phyloP scores from a whole-genome alignment of 306 rosid species.

The Castanea crenata region DNA sequence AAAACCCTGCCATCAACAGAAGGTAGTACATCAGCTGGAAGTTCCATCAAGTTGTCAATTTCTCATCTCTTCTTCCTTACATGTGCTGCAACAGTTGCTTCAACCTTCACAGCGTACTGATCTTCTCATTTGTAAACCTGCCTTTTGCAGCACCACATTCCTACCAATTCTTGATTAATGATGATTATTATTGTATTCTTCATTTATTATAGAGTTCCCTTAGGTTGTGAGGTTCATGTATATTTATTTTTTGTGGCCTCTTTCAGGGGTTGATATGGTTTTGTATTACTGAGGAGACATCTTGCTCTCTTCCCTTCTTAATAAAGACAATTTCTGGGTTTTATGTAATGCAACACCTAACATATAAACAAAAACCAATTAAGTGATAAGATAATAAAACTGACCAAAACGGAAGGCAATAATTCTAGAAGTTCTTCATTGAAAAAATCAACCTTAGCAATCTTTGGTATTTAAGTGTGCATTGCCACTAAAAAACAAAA shows the following conservation, averaged over 20 bases:
- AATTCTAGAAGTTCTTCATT: too few species aligned
- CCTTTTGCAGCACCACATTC: not conserved
- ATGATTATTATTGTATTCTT: conserved; percentile 1
- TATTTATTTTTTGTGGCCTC: conserved; percentile 24
- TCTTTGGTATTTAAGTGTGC: too few species aligned
- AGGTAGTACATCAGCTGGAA: conserved; percentile 48
- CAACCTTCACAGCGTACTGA: conserved; percentile 32
- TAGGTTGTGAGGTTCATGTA: conserved; percentile 1
- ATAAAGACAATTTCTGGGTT: too few species aligned
- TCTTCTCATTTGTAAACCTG: conserved; percentile 8
- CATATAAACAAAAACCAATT: too few species aligned
- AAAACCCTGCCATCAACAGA: conserved; percentile 50
- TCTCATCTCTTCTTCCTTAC: conserved; percentile 40
- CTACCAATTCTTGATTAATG: not conserved
- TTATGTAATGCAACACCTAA: too few species aligned
- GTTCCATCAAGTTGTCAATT: conserved; percentile 44
- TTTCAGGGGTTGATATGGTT: conserved; percentile 7
- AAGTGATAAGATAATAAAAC: too few species aligned
- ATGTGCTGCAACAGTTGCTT: conserved; percentile 50
- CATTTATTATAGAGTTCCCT: conserved; percentile 15
- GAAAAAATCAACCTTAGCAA: too few species aligned
- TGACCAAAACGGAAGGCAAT: too few species aligned
- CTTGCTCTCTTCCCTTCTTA: too few species aligned
- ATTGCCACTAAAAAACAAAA: too few species aligned
- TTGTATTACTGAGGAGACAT: too few species aligned